Evolutionary conservation across 371 early-diverging fungal genomes (phyloP).

Genomic region (Conidiobolus incongruus): DNA sequence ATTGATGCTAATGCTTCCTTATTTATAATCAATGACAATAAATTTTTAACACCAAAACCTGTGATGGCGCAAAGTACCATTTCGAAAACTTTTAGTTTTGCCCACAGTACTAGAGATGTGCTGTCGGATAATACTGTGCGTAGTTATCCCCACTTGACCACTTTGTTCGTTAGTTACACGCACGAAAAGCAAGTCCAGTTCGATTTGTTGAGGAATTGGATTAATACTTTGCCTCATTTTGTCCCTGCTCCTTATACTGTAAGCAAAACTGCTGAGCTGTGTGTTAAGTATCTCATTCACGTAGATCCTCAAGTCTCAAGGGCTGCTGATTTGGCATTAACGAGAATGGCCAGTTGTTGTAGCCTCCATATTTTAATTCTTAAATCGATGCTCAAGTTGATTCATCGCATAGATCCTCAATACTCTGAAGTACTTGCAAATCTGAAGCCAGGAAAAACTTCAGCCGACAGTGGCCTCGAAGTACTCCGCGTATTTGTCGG

Average conservation of each 20-base stretch:
- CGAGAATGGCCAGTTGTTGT: constrained; percentile 23
- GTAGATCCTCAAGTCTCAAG: constrained; percentile 56
- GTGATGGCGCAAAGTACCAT: no score
- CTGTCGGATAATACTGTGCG: constrained; percentile 6
- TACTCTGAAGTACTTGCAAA: constrained; percentile 22
- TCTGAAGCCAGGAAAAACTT: neutral
- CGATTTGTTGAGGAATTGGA: constrained; percentile 31
- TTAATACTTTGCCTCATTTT: constrained; percentile 49
- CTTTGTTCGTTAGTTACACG: constrained; percentile 27
- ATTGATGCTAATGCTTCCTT: no score
- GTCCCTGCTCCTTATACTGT: constrained; percentile 37
- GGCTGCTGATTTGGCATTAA: constrained; percentile 33
- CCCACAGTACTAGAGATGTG: no score
- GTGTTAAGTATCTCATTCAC: constrained; percentile 54
- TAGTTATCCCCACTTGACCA: constrained; percentile 13
- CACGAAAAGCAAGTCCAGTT: constrained; percentile 43
- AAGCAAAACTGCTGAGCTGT: constrained; percentile 43
- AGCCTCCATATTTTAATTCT: constrained; percentile 30
- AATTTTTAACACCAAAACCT: no score
- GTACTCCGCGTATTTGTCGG: neutral
- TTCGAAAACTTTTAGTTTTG: no score
- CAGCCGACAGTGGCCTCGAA: neutral
- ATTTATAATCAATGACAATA: no score
- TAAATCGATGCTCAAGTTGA: constrained; percentile 24
- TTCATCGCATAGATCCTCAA: constrained; percentile 32